Percentiles rank a stretch among this genome's conserved stretches.
These are phyloP conservation scores for Tremella yokohamensis DNA, from an alignment of 768 basidiomycete species.

Conservation along the genomic window DNA sequence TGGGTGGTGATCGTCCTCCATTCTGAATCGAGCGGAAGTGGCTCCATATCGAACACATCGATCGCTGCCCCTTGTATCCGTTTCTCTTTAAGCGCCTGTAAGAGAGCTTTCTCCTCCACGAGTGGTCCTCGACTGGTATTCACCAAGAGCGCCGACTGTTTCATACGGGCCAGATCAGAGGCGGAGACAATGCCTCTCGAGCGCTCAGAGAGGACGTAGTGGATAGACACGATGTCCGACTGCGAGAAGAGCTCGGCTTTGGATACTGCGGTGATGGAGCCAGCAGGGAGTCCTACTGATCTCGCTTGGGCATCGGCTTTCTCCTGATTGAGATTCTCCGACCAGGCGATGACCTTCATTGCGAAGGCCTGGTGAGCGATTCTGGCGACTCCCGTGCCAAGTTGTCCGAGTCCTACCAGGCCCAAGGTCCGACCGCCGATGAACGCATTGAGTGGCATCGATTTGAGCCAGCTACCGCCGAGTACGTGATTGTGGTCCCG, in stretches of 20 bases:
- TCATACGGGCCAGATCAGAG: constrained; percentile 54
- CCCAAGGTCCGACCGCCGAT: too few relatives aligned
- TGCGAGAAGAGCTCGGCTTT: constrained; percentile 59
- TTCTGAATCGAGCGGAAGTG: constrained; percentile 37
- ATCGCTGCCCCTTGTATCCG: constrained; percentile 62
- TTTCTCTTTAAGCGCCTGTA: constrained; percentile 56
- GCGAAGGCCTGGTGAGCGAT: too few relatives aligned
- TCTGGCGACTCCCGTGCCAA: too few relatives aligned
- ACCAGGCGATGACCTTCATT: constrained; percentile 65
- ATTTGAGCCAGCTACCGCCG: too few relatives aligned
- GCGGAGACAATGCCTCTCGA: constrained; percentile 12
- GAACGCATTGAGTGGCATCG: too few relatives aligned
- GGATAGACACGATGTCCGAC: constrained; percentile 64
- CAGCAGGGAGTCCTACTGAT: constrained; percentile 52
- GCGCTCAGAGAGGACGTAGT: constrained; percentile 54
- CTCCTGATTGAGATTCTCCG: constrained; percentile 62
- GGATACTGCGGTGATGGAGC: constrained; percentile 7
- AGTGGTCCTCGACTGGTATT: constrained; percentile 68
- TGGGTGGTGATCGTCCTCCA: constrained; percentile 22
- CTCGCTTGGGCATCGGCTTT: constrained; percentile 59
- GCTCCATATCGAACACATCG: constrained; percentile 67
- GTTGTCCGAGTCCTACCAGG: too few relatives aligned
- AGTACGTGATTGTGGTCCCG: too few relatives aligned
- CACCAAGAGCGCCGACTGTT: constrained; percentile 60
- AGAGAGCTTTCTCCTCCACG: constrained; percentile 60